Conservation (phyloP, 352 stramenopile species). For the Phytophthora melonis region DNA sequence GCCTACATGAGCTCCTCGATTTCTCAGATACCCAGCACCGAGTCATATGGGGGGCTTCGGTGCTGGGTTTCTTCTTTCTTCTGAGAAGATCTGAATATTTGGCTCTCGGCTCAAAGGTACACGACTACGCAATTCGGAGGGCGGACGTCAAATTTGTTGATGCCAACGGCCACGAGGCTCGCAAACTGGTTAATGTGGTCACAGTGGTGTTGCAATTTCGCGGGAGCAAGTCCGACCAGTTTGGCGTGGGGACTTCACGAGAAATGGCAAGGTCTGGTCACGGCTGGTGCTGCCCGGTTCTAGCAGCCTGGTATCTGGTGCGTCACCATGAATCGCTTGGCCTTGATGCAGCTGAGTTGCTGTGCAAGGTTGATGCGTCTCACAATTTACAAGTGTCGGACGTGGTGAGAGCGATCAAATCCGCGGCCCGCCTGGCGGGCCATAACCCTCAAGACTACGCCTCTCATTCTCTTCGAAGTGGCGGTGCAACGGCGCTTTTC, state of each 20-base stretch:
- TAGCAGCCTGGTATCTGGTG: too few relatives aligned
- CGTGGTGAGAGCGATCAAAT: too few relatives aligned
- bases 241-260: not conserved
- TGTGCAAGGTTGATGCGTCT: too few relatives aligned
- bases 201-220: slow-evolving; percentile 6
- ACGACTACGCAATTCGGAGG: slow-evolving; percentile 8
- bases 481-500: slow-evolving; percentile 1
- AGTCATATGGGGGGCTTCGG: not conserved
- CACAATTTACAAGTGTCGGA: too few relatives aligned
- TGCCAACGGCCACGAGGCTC: not conserved
- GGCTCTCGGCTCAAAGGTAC: not conserved
- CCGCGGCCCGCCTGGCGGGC: too few relatives aligned
- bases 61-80: slow-evolving; percentile 3
- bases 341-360: too few relatives aligned
- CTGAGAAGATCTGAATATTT: not conserved
- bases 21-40: not conserved
- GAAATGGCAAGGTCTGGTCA: not conserved
- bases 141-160: not conserved
- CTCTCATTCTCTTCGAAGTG: not conserved
- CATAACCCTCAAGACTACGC: too few relatives aligned
- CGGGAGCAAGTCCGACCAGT: slow-evolving; percentile 3
- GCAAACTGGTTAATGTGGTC: not conserved
- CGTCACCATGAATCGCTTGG: too few relatives aligned
- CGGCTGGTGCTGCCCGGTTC: too few relatives aligned
- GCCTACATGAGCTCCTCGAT: not conserved